These are phyloP conservation scores for Monosporascus sp. DNA, from an alignment of 2,329 filamentous ascomycete species.

Conservation along the genomic window DNA sequence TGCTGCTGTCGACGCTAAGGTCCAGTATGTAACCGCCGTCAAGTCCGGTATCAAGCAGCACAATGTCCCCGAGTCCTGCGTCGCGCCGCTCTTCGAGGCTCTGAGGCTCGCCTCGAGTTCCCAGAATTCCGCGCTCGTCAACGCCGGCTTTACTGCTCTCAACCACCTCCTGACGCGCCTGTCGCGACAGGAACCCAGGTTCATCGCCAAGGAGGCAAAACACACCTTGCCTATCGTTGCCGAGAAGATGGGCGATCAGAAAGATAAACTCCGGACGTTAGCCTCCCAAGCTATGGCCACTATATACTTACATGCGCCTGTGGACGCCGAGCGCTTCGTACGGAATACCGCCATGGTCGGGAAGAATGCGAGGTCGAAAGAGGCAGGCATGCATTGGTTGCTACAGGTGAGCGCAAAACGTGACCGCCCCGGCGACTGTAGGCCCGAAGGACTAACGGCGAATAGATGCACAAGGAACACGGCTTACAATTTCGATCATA, in stretches of 20 bases:
- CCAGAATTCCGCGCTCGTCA: slow-evolving; percentile 70
- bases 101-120: slow-evolving; percentile 69
- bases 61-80: slow-evolving; percentile 71
- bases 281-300: slow-evolving; percentile 73
- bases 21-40: slow-evolving; percentile 64
- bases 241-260: slow-evolving; percentile 81
- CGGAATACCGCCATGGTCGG: slow-evolving; percentile 72
- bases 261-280: slow-evolving; percentile 74
- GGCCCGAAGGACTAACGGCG: slow-evolving; percentile 18
- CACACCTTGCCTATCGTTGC: slow-evolving; percentile 69
- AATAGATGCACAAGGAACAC: slow-evolving; percentile 75
- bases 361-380: slow-evolving; percentile 79
- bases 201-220: slow-evolving; percentile 63
- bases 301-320: slow-evolving; percentile 62
- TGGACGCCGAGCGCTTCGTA: slow-evolving; percentile 74
- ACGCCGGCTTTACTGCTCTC: slow-evolving; percentile 80
- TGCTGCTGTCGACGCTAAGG: slow-evolving; percentile 62
- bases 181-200: slow-evolving; percentile 75
- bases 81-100: slow-evolving; percentile 75
- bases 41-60: slow-evolving; percentile 91
- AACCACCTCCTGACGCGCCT: slow-evolving; percentile 83
- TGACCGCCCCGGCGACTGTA: slow-evolving; percentile 7
- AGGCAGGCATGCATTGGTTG: slow-evolving; percentile 80
- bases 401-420: slow-evolving; percentile 52
- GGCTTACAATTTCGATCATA: slow-evolving; percentile 77